phyloP scores from a whole-genome alignment of 208 protist species.

The Leishmania gerbilli region DNA sequence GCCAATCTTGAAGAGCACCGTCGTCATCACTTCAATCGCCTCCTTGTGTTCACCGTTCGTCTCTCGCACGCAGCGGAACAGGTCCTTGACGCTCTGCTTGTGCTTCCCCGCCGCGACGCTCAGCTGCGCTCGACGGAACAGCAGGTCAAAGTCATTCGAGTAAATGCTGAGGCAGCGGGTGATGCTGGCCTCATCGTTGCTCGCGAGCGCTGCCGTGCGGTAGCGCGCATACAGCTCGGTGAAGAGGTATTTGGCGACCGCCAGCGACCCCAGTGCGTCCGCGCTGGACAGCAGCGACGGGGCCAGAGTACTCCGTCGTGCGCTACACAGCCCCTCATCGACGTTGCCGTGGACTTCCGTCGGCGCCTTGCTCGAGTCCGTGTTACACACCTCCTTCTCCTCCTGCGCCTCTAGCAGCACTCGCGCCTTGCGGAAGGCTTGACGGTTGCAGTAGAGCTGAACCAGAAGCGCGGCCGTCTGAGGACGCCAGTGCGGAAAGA shows the following conservation, averaged over 20 bases:
- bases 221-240: constrained; percentile 68
- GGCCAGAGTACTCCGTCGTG: background rate
- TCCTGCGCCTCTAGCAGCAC: constrained; percentile 60
- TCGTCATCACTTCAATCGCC: constrained; percentile 84
- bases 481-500: constrained; percentile 36
- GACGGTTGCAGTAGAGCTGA: constrained; percentile 81
- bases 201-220: constrained; percentile 65
- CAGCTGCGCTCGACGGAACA: constrained; percentile 74
- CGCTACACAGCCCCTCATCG: background rate
- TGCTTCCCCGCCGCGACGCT: constrained; percentile 58
- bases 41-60: constrained; percentile 80
- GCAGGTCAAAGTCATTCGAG: constrained; percentile 70
- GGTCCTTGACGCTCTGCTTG: constrained; percentile 77
- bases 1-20: constrained; percentile 78
- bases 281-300: background rate
- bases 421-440: constrained; percentile 72
- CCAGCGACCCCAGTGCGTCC: constrained; percentile 29
- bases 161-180: constrained; percentile 82
- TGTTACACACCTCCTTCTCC: background rate
- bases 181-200: constrained; percentile 70
- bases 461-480: constrained; percentile 66
- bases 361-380: background rate
- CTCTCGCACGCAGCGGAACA: constrained; percentile 84
- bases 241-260: constrained; percentile 81
- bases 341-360: background rate